Base-by-base conservation (phyloP, 2,329 filamentous ascomycete genomes). In the Fusarium sp. region DNA sequence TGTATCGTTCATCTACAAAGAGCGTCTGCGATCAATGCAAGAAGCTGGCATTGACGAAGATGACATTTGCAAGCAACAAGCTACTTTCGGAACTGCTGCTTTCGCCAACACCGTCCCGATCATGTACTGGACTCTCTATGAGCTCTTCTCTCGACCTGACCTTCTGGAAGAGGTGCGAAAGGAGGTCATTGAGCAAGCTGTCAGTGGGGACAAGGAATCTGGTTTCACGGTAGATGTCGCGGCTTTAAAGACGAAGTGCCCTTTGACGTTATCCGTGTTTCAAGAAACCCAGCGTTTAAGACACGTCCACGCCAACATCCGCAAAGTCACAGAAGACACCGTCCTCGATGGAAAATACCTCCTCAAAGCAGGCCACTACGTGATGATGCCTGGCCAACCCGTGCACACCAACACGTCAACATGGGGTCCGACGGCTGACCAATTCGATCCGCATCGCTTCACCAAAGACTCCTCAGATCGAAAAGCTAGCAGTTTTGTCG, bases 321-420 rank as follows among this genome's bases (percentile, higher is more conserved):
- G 73, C 27, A 75, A 75, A 27, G 77, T 84, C 0, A 73, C 71
- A 5, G 63, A 79, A 9, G 82, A 85, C 29, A 80, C 77, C 0
- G 29, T 81, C 0, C 63, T 84, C 5, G 79, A 80, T 15, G 77
- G 73, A 4, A 73, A 75, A 31, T 81, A 81, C 23, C 68, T 83
- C 4, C 73, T 85, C 19, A 82, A 81, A 63, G 75, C 74, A 10
- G 83, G 83, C 0, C 75, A 76, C 19, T 76, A 78, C 16, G 45
- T 83, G 0, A 77, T 80, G 58, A 80, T 84, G 67, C 83, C 83
- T 0, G 78, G 74, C 5, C 60, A 76, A 8, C 69, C 81, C 2
- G 72, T 79, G 3, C 77, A 81, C 62, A 74, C 76, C 8, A 79
- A 79, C 60, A 70, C 74, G 2, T 42, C 59, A 1, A 74, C 80